Conservation (phyloP, 2,329 filamentous ascomycete genomes). For the Thielaviopsis euricoi region DNA sequence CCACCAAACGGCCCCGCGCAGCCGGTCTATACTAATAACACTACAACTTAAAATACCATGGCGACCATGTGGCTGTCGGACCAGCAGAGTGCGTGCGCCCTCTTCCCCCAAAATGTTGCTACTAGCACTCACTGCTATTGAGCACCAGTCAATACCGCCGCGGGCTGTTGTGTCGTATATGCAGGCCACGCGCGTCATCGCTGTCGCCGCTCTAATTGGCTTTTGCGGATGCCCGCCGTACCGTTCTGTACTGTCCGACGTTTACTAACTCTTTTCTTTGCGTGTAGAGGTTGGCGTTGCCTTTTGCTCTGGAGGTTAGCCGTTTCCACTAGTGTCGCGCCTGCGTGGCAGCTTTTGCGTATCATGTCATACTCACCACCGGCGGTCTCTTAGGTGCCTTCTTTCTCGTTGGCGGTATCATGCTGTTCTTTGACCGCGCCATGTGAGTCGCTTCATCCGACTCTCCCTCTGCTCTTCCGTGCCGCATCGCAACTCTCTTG, state of each 20-base stretch:
- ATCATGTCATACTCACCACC: no score
- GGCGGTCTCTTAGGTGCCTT: constrained; percentile 87
- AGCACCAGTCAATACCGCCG: no score
- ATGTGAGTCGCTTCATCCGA: constrained; percentile 45
- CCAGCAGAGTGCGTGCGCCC: constrained; percentile 55
- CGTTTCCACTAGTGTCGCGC: no score
- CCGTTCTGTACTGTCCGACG: no score
- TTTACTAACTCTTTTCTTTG: background rate
- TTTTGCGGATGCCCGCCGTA: no score
- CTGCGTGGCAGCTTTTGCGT: no score
- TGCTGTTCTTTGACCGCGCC: constrained; percentile 95
- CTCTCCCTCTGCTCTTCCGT: constrained; percentile 1
- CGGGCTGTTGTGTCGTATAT: no score
- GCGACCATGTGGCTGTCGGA: constrained; percentile 94
- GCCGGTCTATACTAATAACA: background rate
- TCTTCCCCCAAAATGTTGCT: background rate
- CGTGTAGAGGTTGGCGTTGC: constrained; percentile 81
- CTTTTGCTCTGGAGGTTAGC: constrained; percentile 93
- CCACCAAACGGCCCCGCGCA: background rate
- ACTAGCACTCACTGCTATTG: no score
- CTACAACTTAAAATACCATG: constrained; percentile 31
- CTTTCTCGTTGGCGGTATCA: constrained; percentile 84
- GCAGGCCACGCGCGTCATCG: no score
- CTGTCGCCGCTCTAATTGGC: no score
- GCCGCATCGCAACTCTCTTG: background rate